Evolutionary conservation across 768 basidiomycete genomes (phyloP).

Genomic region (Grammothele lineata): DNA sequence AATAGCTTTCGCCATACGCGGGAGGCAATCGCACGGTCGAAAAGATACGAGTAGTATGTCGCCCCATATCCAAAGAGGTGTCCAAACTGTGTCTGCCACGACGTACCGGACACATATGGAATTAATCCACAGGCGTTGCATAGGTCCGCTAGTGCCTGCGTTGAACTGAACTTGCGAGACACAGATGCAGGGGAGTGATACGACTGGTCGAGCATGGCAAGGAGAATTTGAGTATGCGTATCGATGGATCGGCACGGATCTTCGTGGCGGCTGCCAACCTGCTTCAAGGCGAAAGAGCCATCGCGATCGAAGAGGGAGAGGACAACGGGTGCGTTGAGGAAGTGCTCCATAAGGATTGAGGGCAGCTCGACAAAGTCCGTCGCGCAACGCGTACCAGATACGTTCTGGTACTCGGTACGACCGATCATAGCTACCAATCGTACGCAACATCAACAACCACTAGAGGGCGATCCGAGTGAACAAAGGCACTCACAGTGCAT

Average conservation of each 20-base stretch:
- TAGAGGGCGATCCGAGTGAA: not conserved
- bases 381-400: conserved; percentile 94
- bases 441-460: not conserved
- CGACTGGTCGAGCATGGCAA: conserved; percentile 83
- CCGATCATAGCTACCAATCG: conserved; percentile 87
- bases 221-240: conserved; percentile 85
- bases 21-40: conserved; percentile 93
- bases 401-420: conserved; percentile 95
- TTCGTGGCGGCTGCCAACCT: conserved; percentile 60
- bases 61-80: conserved; percentile 96
- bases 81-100: conserved; percentile 94
- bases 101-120: conserved; percentile 78
- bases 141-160: conserved; percentile 55
- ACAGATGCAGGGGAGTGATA: conserved; percentile 76
- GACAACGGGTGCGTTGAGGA: conserved; percentile 80
- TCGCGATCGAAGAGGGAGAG: conserved; percentile 71
- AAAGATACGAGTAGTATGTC: conserved; percentile 96
- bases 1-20: conserved; percentile 86
- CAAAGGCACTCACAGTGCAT: conserved; percentile 85
- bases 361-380: conserved; percentile 98
- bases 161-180: conserved; percentile 66
- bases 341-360: conserved; percentile 98
- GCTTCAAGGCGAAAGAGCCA: conserved; percentile 39
- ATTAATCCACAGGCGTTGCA: conserved; percentile 71
- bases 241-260: conserved; percentile 84